Evolutionary conservation across 2,329 filamentous ascomycete species (phyloP).

Genomic region (Calonectria leucothoes): DNA sequence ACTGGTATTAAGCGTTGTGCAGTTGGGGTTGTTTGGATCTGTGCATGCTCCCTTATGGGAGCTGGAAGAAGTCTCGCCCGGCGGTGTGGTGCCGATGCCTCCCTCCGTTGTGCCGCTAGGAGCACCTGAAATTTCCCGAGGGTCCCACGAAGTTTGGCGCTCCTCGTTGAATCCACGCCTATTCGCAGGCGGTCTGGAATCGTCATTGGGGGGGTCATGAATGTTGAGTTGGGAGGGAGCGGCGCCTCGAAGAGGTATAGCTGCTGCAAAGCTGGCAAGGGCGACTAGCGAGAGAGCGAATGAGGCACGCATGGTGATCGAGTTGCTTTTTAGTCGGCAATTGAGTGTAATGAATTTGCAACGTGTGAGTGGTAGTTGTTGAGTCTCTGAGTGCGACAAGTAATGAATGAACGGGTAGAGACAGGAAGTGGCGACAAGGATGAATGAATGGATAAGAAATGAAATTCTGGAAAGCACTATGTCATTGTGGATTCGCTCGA

Average conservation of each 20-base stretch:
- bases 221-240: not conserved
- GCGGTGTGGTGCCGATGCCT: no score
- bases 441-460: not conserved
- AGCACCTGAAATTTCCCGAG: no score
- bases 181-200: not conserved
- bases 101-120: no score
- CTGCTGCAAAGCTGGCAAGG: not conserved
- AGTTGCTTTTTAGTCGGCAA: no score
- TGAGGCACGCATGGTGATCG: not conserved
- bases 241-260: not conserved
- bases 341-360: not conserved
- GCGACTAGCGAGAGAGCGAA: not conserved
- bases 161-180: not conserved
- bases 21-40: no score
- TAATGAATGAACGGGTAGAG: not conserved
- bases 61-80: no score
- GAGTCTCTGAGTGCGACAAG: not conserved
- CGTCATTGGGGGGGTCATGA: not conserved
- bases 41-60: no score
- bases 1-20: no score
- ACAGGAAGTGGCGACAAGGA: not conserved
- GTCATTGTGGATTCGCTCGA: not conserved
- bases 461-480: not conserved
- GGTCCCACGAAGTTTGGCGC: no score
- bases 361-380: not conserved